A percentile compares a stretch with the other conserved stretches of the same genome.
phyloP scores from a whole-genome alignment of 805 yeast genomes.

The Clavispora carvajalis region DNA sequence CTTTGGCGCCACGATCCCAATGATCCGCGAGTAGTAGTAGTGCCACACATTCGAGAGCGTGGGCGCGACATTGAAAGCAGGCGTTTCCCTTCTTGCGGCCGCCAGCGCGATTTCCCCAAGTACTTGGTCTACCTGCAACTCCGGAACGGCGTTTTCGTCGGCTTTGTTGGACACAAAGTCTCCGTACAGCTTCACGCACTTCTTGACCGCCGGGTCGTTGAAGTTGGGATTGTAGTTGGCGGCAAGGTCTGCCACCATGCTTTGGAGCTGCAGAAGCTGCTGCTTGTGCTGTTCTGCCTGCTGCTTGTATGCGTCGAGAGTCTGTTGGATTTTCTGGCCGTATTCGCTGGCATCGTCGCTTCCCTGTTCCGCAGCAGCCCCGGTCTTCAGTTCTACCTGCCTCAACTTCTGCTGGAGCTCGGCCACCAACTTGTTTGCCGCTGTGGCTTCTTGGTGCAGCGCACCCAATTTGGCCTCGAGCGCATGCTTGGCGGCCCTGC shows the following conservation, averaged over 20 bases:
- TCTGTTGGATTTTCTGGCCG: conserved; percentile 1
- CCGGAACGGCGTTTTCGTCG: conserved; percentile 1
- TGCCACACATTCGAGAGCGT: conserved; percentile 21
- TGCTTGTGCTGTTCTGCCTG: conserved; percentile 4
- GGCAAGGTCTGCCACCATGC: conserved; percentile 44
- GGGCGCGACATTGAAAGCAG: conserved; percentile 10
- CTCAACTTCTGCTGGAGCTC: not conserved
- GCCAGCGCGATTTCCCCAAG: not conserved
- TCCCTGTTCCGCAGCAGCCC: not conserved
- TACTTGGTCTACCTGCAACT: not conserved
- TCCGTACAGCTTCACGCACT: conserved; percentile 53
- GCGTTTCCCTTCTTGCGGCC: not conserved
- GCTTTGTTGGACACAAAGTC: conserved; percentile 41
- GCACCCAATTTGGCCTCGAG: conserved; percentile 8
- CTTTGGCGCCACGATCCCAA: not conserved
- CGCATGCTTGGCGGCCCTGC: conserved; percentile 13
- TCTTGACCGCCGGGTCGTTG: conserved; percentile 83
- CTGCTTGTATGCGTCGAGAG: not conserved
- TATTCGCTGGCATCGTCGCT: not conserved
- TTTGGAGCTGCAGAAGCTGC: conserved; percentile 33
- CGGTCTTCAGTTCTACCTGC: not conserved
- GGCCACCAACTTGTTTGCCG: conserved; percentile 1
- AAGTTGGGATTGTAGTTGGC: conserved; percentile 73
- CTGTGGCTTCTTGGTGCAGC: conserved; percentile 1
- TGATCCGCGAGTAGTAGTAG: conserved; percentile 14